These are phyloP conservation scores for Orbilia ellipsospora DNA, from an alignment of 2,329 filamentous ascomycete species.

Conservation along the genomic window DNA sequence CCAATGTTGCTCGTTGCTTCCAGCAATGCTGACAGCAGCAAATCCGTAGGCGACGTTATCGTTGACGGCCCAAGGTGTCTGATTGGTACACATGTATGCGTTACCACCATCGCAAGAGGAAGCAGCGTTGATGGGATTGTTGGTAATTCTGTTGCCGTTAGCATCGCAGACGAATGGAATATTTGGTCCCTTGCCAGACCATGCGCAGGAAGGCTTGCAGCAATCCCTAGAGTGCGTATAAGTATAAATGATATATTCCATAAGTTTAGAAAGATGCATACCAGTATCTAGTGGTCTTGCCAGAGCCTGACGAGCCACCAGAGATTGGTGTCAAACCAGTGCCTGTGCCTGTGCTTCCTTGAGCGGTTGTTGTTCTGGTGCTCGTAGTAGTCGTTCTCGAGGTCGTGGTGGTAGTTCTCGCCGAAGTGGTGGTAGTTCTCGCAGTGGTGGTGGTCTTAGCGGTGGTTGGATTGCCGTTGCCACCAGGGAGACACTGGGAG, in stretches of 20 bases:
- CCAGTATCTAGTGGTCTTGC: conserved; percentile 62
- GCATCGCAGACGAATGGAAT: conserved; percentile 51
- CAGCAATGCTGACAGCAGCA: conserved; percentile 70
- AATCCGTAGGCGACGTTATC: conserved; percentile 72
- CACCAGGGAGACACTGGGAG: conserved; percentile 58
- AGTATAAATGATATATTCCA: neutral
- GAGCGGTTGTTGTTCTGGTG: conserved; percentile 31
- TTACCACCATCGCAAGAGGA: conserved; percentile 69
- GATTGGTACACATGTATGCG: conserved; percentile 72
- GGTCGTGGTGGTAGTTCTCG: conserved; percentile 19
- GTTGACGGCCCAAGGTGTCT: conserved; percentile 72
- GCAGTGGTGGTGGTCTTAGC: conserved; percentile 22
- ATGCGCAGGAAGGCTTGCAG: conserved; percentile 75
- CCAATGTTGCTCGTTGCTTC: conserved; percentile 70
- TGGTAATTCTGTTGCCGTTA: conserved; percentile 51
- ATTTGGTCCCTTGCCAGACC: conserved; percentile 56
- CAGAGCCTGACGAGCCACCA: conserved; percentile 58
- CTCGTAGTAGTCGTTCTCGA: conserved; percentile 17
- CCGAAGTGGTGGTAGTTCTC: conserved; percentile 4
- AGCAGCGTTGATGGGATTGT: conserved; percentile 43
- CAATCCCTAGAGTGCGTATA: conserved; percentile 66
- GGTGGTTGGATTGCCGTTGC: conserved; percentile 23
- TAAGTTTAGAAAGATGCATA: neutral
- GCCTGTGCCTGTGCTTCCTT: conserved; percentile 13
- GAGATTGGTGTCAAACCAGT: conserved; percentile 32